Percentiles rank a stretch among this genome's conserved stretches.
phyloP scores from a whole-genome alignment of 345 rosid genomes.

The Reutealis trisperma region DNA sequence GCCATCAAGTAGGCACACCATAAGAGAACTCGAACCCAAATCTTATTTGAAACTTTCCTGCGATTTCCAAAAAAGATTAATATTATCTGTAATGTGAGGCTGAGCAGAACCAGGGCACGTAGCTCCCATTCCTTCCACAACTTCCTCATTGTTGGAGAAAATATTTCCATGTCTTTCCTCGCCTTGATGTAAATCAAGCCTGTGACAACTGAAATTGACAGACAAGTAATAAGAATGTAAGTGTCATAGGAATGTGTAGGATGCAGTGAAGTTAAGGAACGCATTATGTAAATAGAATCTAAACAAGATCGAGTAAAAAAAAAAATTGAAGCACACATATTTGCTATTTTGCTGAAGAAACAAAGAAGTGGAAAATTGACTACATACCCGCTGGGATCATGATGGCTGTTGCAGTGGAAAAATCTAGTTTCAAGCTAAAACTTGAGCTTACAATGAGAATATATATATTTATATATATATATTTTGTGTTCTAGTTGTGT shows the following conservation, averaged over 20 bases:
- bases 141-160: not conserved
- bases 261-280: not conserved
- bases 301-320: not conserved
- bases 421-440: not conserved
- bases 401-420: not conserved
- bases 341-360: not conserved
- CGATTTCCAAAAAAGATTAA: conserved; percentile 1
- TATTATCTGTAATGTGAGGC: not conserved
- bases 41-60: not conserved
- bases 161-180: not conserved
- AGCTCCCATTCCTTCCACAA: conserved; percentile 8
- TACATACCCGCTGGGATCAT: not conserved
- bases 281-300: no score
- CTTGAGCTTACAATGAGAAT: no score
- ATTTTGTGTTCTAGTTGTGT: no score
- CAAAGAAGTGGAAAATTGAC: not conserved
- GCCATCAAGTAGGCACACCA: conserved; percentile 13
- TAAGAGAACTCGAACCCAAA: not conserved
- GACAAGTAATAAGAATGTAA: not conserved
- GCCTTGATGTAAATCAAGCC: not conserved
- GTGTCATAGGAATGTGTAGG: not conserved
- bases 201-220: not conserved
- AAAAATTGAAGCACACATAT: not conserved
- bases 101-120: not conserved
- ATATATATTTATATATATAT: no score